Percentiles rank a stretch among this genome's conserved stretches.
These are phyloP conservation scores for Penicillium lividum DNA, from an alignment of 495 filamentous ascomycete species.

Conservation along the genomic window DNA sequence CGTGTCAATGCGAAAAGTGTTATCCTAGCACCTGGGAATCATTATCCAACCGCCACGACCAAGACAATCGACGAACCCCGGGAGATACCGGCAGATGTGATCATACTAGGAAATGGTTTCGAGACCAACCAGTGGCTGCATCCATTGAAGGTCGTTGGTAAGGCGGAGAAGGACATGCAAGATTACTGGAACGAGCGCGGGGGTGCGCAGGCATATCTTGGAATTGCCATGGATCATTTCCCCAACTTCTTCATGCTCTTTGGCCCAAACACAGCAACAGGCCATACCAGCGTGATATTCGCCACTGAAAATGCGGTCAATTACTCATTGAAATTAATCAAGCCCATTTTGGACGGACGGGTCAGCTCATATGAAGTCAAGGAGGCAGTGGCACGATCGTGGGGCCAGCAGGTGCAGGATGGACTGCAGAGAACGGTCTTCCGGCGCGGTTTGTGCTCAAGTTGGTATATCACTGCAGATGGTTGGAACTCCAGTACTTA, in stretches of 20 bases:
- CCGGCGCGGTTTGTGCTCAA: slow-evolving; percentile 52
- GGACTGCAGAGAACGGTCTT: slow-evolving; percentile 55
- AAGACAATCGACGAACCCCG: slow-evolving; percentile 34
- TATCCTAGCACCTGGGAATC: slow-evolving; percentile 52
- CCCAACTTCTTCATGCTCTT: slow-evolving; percentile 71
- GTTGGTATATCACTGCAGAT: slow-evolving; percentile 57
- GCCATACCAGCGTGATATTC: slow-evolving; percentile 63
- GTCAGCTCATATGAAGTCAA: slow-evolving; percentile 47
- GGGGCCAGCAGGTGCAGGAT: slow-evolving; percentile 55
- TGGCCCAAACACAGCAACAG: slow-evolving; percentile 66
- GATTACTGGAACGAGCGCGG: slow-evolving; percentile 60
- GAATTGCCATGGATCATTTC: slow-evolving; percentile 63
- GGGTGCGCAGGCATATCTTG: slow-evolving; percentile 63
- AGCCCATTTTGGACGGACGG: slow-evolving; percentile 39
- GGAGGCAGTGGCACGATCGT: slow-evolving; percentile 55
- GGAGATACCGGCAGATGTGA: slow-evolving; percentile 57
- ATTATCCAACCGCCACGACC: slow-evolving; percentile 44
- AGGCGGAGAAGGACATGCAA: slow-evolving; percentile 47
- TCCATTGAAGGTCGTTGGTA: slow-evolving; percentile 42
- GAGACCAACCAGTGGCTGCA: slow-evolving; percentile 44
- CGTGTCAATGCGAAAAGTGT: slow-evolving; percentile 50
- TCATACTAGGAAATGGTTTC: slow-evolving; percentile 62
- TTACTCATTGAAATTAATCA: slow-evolving; percentile 46
- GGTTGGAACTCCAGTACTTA: slow-evolving; percentile 63
- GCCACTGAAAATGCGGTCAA: slow-evolving; percentile 61